A percentile compares a stretch with the other conserved stretches of the same genome.
phyloP scores from a whole-genome alignment of 805 yeast species.

The Zygotorulaspora sp. region DNA sequence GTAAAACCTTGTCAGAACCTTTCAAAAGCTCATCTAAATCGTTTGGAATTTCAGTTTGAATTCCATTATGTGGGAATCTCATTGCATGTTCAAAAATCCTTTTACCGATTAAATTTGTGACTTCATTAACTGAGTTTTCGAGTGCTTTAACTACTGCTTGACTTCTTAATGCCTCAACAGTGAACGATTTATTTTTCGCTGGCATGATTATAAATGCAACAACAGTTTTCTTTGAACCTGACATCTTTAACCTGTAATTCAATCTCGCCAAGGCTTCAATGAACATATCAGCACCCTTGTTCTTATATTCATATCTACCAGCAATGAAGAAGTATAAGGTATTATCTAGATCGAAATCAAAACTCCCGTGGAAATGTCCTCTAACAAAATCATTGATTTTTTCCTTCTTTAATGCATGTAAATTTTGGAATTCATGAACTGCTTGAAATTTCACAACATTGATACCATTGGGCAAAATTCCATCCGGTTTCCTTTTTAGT shows the following conservation, averaged over 20 bases:
- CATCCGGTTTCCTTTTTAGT: conserved; percentile 93
- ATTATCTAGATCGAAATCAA: conserved; percentile 90
- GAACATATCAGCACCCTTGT: conserved; percentile 94
- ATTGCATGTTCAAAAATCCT: conserved; percentile 89
- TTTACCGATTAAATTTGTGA: conserved; percentile 79
- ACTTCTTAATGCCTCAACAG: conserved; percentile 91
- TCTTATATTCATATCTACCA: conserved; percentile 94
- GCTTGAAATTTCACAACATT: conserved; percentile 96
- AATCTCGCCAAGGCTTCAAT: conserved; percentile 89
- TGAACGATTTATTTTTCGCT: conserved; percentile 87
- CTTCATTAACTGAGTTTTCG: conserved; percentile 83
- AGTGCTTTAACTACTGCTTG: conserved; percentile 93
- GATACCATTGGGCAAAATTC: conserved; percentile 93
- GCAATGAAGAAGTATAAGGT: conserved; percentile 94
- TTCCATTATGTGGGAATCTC: conserved; percentile 46
- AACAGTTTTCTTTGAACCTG: conserved; percentile 83
- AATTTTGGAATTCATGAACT: conserved; percentile 94
- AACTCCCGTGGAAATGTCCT: conserved; percentile 96
- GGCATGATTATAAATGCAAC: conserved; percentile 99
- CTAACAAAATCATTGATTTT: conserved; percentile 90
- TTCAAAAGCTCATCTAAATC: conserved; percentile 77
- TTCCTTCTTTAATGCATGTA: conserved; percentile 87
- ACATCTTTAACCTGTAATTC: conserved; percentile 77
- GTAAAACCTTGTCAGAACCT: conserved; percentile 80
- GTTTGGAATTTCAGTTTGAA: conserved; percentile 65